Evolutionary conservation across 2,329 filamentous ascomycete species (phyloP), one percentile per base, ranked within the genome.

Genomic region (Colletotrichum sp.): DNA sequence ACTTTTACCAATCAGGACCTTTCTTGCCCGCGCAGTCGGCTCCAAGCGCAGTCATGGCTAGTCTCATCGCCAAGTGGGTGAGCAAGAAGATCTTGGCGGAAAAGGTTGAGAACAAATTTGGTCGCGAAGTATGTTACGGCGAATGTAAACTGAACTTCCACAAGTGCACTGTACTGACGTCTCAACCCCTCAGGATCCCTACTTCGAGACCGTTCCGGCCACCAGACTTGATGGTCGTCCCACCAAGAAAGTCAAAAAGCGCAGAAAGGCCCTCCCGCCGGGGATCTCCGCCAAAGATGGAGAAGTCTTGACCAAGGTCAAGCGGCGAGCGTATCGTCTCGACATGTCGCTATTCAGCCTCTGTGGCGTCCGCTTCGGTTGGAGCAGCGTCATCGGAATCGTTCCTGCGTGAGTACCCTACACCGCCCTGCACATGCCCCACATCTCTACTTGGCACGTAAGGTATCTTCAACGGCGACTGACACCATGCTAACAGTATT

Each of bases 311-410:
- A 98, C 94, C 80, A 94, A 94, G 80, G 95, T 98, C 80, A 96
- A 98, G 85, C 91, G 94, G 80, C 91, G 94, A 75, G 96, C 97
- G 39, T 98, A 98, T 85, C 90, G 92, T 49, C 91, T 98, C 30
- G 97, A 99, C 84, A 94, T 95, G 88, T 92, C 91, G 71, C 90
- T 98, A 8, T 98, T 96, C 87, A 96, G 91, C 81, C 91, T 95
- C 82, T 91, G 94, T 78, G 95, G 96, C 59, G 90, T 98, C 75
- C 92, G 93, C 74, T 96, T 99, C 82, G 97, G 97, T 71, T 98
- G 96, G 95, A 92, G 95, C 68, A 94, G 94, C 80, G 91, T 98
- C 74, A 95, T 99, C 80, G 97, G 94, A 16, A 83, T 99, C 9
- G 85, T 99, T 71, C 97, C 97, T 80, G 91, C 91, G 91, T 95